Base-by-base conservation (phyloP, 352 stramenopile species). In the Pythium myriotylum region DNA sequence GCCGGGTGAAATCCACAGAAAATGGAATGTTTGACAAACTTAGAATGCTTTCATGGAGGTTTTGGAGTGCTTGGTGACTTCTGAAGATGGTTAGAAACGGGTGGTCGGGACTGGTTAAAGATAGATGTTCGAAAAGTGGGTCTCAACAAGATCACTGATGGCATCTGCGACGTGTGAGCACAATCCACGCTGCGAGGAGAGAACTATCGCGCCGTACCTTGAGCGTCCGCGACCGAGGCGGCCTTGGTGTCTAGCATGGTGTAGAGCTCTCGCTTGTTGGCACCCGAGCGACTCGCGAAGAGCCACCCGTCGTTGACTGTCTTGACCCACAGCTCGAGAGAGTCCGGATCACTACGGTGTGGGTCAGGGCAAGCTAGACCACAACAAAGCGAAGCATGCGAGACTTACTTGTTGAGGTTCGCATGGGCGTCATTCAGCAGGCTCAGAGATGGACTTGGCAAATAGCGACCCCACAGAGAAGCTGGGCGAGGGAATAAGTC, bases 211-310 rank as follows among this genome's bases (percentile, higher is more conserved):
- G 4, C 75, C 70, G 47, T 59, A 88, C 81, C 76, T 27, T 81
- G 73, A 0, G 86, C 67, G 24, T 88, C 77, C 9, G 68, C 59
- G 13, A 90, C 65, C 0, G 78, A 87, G n/a, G 74, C 69, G 26
- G 82, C 68, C 42, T 84, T 88, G 29, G 66, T 84, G 56, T 88
- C 81, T 39, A 90, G 76, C 45, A 90, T 75, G 23, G 76, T 73
- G 60, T 78, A 88, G 35, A 86, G 61, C 66, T 84, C 78, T 37
- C 81, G 78, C 27, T 70, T 58, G 8, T 68, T 85, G 19, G 65
- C 70, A 19, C 72, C 55, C 0, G 76, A 79, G 40, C 76, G 80
- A 43, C 83, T 84, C 33, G 68, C 75, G 29, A 85, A 56, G 4
- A 90, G 50, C 81, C 81, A 90, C 10, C 81, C 81, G 50, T 77